Percentiles rank a stretch among this genome's conserved stretches.
phyloP scores from a whole-genome alignment of 2,329 filamentous ascomycete species.

The Aspergillus tamarii region DNA sequence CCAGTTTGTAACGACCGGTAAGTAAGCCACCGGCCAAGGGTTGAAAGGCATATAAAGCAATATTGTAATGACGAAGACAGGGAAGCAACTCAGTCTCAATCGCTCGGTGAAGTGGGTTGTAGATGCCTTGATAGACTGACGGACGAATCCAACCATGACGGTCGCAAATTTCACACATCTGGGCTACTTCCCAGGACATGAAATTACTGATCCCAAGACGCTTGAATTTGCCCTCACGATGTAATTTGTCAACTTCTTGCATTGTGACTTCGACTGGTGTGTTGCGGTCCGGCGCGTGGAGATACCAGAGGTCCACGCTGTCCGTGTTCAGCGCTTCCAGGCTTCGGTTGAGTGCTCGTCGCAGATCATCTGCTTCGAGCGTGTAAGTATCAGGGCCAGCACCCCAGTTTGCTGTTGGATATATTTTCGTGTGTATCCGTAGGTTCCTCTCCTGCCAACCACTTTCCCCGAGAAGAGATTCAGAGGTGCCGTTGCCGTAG shows the following conservation, averaged over 20 bases:
- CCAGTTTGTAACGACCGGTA: conserved; percentile 42
- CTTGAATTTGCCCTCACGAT: conserved; percentile 50
- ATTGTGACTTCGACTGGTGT: conserved; percentile 52
- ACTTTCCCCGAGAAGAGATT: conserved; percentile 43
- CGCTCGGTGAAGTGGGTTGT: conserved; percentile 42
- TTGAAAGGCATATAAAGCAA: conserved; percentile 46
- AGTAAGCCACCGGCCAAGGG: conserved; percentile 52
- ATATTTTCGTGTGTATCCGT: conserved; percentile 50
- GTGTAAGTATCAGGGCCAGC: conserved; percentile 16
- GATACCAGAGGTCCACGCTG: conserved; percentile 48
- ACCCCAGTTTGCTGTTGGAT: conserved; percentile 25
- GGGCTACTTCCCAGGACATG: conserved; percentile 50
- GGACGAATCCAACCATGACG: conserved; percentile 48
- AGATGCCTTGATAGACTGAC: conserved; percentile 52
- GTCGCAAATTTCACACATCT: conserved; percentile 51
- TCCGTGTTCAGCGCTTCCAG: conserved; percentile 44
- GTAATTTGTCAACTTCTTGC: conserved; percentile 49
- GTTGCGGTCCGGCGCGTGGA: conserved; percentile 54
- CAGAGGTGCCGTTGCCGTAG: conserved; percentile 30
- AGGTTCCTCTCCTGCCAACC: conserved; percentile 39
- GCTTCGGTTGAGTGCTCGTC: conserved; percentile 36
- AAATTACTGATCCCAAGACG: conserved; percentile 52
- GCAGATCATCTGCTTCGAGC: conserved; percentile 37
- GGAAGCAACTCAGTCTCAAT: conserved; percentile 48
- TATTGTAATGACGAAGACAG: conserved; percentile 46